Percentiles rank a stretch among this genome's conserved stretches.
Evolutionary conservation across 257 asterid genomes (phyloP).

Genomic region (Solanum sejunctum): DNA sequence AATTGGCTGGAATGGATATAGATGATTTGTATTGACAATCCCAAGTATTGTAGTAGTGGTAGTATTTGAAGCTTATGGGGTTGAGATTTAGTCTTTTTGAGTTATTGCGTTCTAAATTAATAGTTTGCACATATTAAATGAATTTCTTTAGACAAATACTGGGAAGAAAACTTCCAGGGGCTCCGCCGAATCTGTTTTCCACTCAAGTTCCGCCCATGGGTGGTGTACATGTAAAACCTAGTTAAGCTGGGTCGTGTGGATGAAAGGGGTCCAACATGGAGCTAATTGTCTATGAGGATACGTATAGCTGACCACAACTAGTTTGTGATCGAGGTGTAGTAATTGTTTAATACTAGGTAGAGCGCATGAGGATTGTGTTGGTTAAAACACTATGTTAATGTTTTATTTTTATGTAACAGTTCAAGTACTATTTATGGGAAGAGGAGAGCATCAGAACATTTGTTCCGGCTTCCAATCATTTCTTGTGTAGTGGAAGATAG

Average conservation of each 20-base stretch:
- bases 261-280: not conserved
- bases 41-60: not conserved
- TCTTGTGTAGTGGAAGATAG: conserved; percentile 35
- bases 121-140: not conserved
- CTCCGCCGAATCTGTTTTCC: not conserved
- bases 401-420: conserved; percentile 22
- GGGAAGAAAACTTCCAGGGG: not conserved
- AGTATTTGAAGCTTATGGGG: not conserved
- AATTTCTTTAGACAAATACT: not conserved
- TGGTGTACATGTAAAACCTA: not conserved
- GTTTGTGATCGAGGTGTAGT: not conserved
- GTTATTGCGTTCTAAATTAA: not conserved
- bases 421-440: conserved; percentile 20
- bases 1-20: not conserved
- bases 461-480: conserved; percentile 20
- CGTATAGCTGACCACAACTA: not conserved
- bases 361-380: not conserved
- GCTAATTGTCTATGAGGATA: not conserved
- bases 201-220: not conserved
- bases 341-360: not conserved
- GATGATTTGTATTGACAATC: not conserved
- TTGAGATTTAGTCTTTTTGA: not conserved
- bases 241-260: not conserved
- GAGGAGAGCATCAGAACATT: conserved; percentile 9
- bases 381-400: not conserved